Base-by-base conservation (phyloP, 306 rosid species). In the Parietaria judaica region DNA sequence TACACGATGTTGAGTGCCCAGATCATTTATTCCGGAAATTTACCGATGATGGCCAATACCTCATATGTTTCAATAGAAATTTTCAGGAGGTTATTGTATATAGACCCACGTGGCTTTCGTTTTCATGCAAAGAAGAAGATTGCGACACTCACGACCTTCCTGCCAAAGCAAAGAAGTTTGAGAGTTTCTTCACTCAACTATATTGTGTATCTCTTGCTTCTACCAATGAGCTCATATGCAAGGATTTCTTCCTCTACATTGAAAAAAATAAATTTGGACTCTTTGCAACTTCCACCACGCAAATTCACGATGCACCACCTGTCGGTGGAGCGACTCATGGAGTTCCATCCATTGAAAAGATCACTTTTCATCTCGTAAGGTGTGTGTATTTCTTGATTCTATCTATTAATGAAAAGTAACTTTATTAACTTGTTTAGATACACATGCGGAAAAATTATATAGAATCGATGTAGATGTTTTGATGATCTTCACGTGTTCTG, bases 1-100 rank as follows among this genome's bases (percentile, higher is more conserved):
- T 86, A 49, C 88, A 84, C 62, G 96, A 92, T 77, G 88, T 82
- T 38, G 96, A 92, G 49, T 88, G 94, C 79, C 96, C 96, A 13
- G 99, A 92, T 60, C 79, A 86, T 74, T 81, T 81, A 48, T 88
- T 82, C 65, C 90, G 99, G 44, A 92, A 92, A 77, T 84, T 92
- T 84, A 92, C 99, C 3, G 95, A 88, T 10, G 96, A 92, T 78
- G 99, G 99, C 39, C 95, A 79, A 54, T 92, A 88, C 78, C 96
- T 92, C 37, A 73, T 92, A 36, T 80, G 90, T 71, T 86, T 92
- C 86, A 86, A 95, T 73, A 82, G 90, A 82, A 88, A 88, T 73
- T 67, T 80, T 68, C 90, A 83, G 64, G 84, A 84, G 56, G 63
- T 92, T 80, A 81, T 86, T 75, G 96, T 92, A 68, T 88, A 88